These are phyloP conservation scores for Tubosaeta brunneosetosa DNA, from an alignment of 768 basidiomycete species.

Conservation along the genomic window DNA sequence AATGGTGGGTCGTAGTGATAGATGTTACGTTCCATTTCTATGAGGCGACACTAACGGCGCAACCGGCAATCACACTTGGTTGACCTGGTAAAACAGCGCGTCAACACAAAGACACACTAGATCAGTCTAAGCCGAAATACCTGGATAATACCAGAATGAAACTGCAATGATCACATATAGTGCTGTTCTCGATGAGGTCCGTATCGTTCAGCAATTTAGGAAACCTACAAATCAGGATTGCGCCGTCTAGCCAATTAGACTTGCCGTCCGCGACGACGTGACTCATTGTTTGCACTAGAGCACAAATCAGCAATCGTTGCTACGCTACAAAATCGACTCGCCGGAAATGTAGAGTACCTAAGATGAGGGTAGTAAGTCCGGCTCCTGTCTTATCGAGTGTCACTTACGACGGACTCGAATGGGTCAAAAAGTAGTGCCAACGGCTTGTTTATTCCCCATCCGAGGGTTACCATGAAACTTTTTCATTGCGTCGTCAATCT, in stretches of 20 bases:
- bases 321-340: conserved; percentile 33
- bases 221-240: conserved; percentile 60
- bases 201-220: background rate
- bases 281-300: conserved; percentile 73
- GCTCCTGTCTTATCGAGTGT: background rate
- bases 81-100: conserved; percentile 15
- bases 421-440: conserved; percentile 83
- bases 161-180: conserved; percentile 70
- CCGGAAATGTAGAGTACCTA: conserved; percentile 38
- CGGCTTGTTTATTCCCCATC: conserved; percentile 79
- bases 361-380: conserved; percentile 8
- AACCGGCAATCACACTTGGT: conserved; percentile 18
- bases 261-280: conserved; percentile 78
- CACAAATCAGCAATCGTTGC: conserved; percentile 11
- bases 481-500: conserved; percentile 1
- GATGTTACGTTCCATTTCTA: background rate
- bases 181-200: conserved; percentile 31
- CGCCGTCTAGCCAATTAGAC: conserved; percentile 82
- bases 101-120: background rate
- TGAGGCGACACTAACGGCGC: conserved; percentile 3
- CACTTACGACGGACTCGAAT: conserved; percentile 69
- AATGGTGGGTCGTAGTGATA: conserved; percentile 4
- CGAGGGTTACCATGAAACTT: conserved; percentile 70
- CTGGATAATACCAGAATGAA: conserved; percentile 60
- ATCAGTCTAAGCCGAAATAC: conserved; percentile 10